phyloP scores from a whole-genome alignment of 2,329 filamentous ascomycete species.

The Gremmenia infestans region DNA sequence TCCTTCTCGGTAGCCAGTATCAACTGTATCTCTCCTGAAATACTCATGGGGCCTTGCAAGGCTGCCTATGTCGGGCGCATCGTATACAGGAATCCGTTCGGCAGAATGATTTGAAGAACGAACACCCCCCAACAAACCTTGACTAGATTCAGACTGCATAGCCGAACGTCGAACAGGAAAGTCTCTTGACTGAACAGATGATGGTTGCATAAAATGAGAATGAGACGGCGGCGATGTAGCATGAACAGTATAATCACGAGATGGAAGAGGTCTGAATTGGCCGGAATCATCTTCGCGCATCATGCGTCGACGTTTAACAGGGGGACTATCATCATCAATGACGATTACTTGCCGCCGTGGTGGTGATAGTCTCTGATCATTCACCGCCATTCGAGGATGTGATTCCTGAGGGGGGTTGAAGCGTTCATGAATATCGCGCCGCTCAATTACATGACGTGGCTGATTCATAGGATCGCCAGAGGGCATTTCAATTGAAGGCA shows the following conservation, averaged over 20 bases:
- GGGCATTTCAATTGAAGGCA: constrained; percentile 31
- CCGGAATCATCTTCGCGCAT: constrained; percentile 25
- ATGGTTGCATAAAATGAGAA: constrained; percentile 22
- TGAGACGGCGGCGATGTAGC: constrained; percentile 18
- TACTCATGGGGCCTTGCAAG: constrained; percentile 13
- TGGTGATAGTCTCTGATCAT: constrained; percentile 19
- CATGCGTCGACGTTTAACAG: constrained; percentile 27
- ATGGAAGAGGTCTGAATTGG: constrained; percentile 23
- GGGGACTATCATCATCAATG: constrained; percentile 28
- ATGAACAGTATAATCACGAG: constrained; percentile 19
- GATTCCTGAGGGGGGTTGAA: constrained; percentile 15
- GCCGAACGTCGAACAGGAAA: constrained; percentile 12
- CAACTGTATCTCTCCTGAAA: constrained; percentile 16
- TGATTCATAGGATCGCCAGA: constrained; percentile 20
- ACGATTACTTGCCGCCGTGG: constrained; percentile 25
- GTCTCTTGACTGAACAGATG: constrained; percentile 19
- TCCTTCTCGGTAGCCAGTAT: constrained; percentile 7
- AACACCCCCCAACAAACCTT: constrained; percentile 25
- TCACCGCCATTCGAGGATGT: constrained; percentile 18
- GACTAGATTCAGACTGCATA: constrained; percentile 16
- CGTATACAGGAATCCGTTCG: constrained; percentile 25
- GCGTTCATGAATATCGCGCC: constrained; percentile 10
- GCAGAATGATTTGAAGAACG: constrained; percentile 15
- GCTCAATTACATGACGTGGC: constrained; percentile 18
- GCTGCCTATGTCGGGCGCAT: constrained; percentile 17